phyloP scores from a whole-genome alignment of 179 eudicot genomes.

The Patellifolia procumbens region DNA sequence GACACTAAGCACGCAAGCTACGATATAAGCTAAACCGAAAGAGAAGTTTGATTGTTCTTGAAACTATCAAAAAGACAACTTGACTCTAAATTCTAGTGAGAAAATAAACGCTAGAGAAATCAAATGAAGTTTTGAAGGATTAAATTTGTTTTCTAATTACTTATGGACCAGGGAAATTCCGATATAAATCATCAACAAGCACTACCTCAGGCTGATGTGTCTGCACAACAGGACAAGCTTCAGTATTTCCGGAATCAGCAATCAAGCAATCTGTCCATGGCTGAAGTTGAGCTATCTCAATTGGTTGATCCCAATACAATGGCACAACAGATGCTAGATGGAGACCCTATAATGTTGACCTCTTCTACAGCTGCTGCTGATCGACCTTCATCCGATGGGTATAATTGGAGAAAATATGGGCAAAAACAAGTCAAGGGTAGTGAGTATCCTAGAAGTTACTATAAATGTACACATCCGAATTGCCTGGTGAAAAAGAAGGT shows the following conservation, averaged over 20 bases:
- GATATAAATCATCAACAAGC: constrained; percentile 42
- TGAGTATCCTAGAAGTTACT: constrained; percentile 74
- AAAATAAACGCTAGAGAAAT: too few relatives aligned
- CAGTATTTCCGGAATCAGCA: constrained; percentile 21
- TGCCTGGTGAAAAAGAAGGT: constrained; percentile 74
- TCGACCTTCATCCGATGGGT: constrained; percentile 65
- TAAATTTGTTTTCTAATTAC: background rate
- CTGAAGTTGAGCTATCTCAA: constrained; percentile 33
- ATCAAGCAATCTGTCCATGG: constrained; percentile 24
- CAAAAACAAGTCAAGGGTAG: constrained; percentile 93
- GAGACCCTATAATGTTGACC: constrained; percentile 34
- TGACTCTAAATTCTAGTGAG: too few relatives aligned
- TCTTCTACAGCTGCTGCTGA: constrained; percentile 40
- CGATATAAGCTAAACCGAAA: too few relatives aligned
- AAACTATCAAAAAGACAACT: too few relatives aligned
- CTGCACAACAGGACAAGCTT: constrained; percentile 29
- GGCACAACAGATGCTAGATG: constrained; percentile 30
- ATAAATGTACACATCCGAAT: constrained; percentile 70
- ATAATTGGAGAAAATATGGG: constrained; percentile 88
- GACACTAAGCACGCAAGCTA: too few relatives aligned
- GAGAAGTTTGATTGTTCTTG: too few relatives aligned
- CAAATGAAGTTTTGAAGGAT: too few relatives aligned
- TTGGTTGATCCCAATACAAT: constrained; percentile 29
- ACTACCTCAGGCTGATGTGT: constrained; percentile 35
- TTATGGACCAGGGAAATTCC: constrained; percentile 43